Base-by-base conservation (phyloP, 2,329 filamentous ascomycete genomes). In the Parastagonospora avenae region DNA sequence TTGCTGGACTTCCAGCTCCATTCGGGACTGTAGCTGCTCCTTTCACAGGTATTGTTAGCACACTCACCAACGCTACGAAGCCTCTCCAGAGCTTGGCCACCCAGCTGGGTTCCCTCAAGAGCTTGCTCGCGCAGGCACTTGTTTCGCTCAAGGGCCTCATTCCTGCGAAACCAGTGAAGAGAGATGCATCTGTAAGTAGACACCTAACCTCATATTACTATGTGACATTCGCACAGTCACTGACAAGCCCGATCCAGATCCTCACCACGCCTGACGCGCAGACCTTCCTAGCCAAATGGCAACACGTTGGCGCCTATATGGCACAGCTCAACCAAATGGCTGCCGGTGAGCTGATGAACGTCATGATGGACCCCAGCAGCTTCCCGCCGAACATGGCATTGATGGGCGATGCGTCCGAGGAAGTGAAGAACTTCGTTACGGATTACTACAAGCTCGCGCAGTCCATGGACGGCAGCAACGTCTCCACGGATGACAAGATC, bases 241-340 rank as follows among this genome's bases (percentile, higher is more conserved):
- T 24, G 5, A 24, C 19, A 24, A 24, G 19, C 19, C 19, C 19
- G 5, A 24, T 24, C 10, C 33, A 39, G 8, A 29, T 16, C 10
- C 24, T 14, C 7, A 12, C 12, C 4, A 8, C 16, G 8, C 10
- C 29, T 15, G 16, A 10, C 15, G 36, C 38, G 3, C 14, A 29
- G 16, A 8, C 16, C 10, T 48, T 48, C 39, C 30, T 48, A 1
- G 24, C n/a, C 6, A 42, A 48, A 42, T 48, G 39, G 39, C 46
- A 42, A 31, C 37, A 31, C 6, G 19, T 48, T n/a, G 46, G 31
- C 10, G 24, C 32, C 8, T 6, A 31, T 5, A 24, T 48, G 3
- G 10, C 30, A 8, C 14, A 41, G 5, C n/a, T 24, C 27, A 32
- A 29, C 19, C 46, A 31, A 2, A 2, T 2, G 7, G 9, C 31